These are phyloP conservation scores for Eremochloa ophiuroides DNA, from an alignment of 176 grass and related monocot species.

Conservation along the genomic window DNA sequence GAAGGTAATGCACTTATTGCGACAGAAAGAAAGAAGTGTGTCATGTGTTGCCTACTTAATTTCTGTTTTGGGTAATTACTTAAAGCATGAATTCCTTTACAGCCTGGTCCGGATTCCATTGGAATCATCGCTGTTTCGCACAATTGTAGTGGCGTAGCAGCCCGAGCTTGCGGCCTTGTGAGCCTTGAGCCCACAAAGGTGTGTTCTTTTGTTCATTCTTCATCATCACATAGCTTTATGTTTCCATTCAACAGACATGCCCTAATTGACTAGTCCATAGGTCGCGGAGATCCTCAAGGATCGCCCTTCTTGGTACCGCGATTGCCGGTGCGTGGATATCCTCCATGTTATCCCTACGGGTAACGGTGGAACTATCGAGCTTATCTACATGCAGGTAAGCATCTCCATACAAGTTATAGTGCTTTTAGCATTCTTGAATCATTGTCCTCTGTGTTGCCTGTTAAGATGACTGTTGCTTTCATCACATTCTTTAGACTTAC, in stretches of 20 bases:
- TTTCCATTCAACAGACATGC: slow-evolving; percentile 29
- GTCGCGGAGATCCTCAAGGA: slow-evolving; percentile 99
- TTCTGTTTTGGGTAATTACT: slow-evolving; percentile 11
- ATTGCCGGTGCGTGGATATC: slow-evolving; percentile 86
- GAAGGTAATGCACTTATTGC: slow-evolving; percentile 56
- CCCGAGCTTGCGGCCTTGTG: slow-evolving; percentile 97
- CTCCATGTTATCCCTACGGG: slow-evolving; percentile 88
- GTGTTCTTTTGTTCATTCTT: slow-evolving; percentile 4
- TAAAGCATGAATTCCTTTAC: slow-evolving; percentile 27
- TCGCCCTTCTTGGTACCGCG: slow-evolving; percentile 87
- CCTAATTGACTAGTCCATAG: slow-evolving; percentile 49
- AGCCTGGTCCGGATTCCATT: slow-evolving; percentile 99
- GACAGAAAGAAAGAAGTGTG: neutral
- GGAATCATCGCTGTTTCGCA: slow-evolving; percentile 99
- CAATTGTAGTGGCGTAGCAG: slow-evolving; percentile 99
- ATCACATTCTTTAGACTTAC: slow-evolving; percentile 55
- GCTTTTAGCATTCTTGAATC: neutral
- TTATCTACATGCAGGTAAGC: slow-evolving; percentile 98
- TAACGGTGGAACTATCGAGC: slow-evolving; percentile 93
- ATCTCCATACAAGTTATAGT: neutral
- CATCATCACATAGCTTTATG: slow-evolving; percentile 29
- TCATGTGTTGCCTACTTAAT: slow-evolving; percentile 16
- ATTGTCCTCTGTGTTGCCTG: neutral
- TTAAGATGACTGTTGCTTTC: slow-evolving; percentile 16
- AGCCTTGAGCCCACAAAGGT: slow-evolving; percentile 99